Evolutionary conservation across 768 basidiomycete genomes (phyloP), one percentile per base, ranked within the genome.

Genomic region (Podaxis sp.): DNA sequence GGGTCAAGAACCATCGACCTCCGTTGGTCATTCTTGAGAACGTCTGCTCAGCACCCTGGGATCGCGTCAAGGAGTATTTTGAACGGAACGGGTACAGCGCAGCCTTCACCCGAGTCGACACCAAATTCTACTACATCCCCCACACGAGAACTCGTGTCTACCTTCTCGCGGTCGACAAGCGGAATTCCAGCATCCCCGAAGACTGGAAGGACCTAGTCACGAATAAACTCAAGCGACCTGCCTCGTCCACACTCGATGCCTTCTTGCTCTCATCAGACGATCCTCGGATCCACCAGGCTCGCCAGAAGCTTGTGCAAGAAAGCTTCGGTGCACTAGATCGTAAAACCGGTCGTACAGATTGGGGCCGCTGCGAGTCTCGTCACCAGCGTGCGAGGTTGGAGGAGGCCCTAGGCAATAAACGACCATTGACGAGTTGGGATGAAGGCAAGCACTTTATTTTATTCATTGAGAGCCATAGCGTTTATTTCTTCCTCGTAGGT

Each of bases 1-100:
- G 94, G 93, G 90, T 97, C 49, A 82, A 80, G 55, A 89, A 87
- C 41, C 92, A 96, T 73, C 84, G 90, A 22, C 95, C 96, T 0
- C 89, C 92, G 1, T 73, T 98, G n/a, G 93, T 97, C 68, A 91
- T 98, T 66, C 80, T 97, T 19, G 96, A 98, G 73, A 98, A 98
- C 69, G 96, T 98, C 37, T 94, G 91, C 70, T 82, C 84, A 52
- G 96, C 96, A 0, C 95, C 96, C 4, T 98, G 96, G 95, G 73
- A 75, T 1, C 75, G 79, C 36, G 93, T 96, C n/a, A 79, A 82
- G 58, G 75, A 85, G 47, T 88, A 92, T 66, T 96, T 97, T 66
- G 86, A 83, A 65, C 77, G 83, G 46, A 83, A 85, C 55, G 83
- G 85, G 4, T 98, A 97, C 73, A 88, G 86, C 64, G 93, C 96